Evolutionary conservation across 2,329 filamentous ascomycete species (phyloP).

Genomic region (Colletotrichum australisinense): DNA sequence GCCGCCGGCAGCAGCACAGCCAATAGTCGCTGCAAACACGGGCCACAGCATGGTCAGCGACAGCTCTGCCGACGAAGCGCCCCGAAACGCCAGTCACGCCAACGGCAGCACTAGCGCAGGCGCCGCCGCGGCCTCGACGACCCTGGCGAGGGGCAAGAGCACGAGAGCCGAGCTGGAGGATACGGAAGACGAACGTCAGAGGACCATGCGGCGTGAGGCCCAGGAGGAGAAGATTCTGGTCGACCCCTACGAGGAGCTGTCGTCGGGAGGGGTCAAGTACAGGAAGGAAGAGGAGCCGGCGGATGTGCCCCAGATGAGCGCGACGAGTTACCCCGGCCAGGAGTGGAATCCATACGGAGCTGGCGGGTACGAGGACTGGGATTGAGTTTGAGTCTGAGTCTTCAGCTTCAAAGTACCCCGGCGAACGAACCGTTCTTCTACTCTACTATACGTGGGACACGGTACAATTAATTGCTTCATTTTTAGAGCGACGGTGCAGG

Average conservation of each 20-base stretch:
- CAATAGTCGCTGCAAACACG: constrained; percentile 28
- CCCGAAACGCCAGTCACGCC: constrained; percentile 31
- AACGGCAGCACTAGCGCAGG: constrained; percentile 28
- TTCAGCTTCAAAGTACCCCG: not conserved
- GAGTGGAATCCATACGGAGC: constrained; percentile 72
- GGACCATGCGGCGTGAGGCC: constrained; percentile 54
- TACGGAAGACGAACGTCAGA: constrained; percentile 56
- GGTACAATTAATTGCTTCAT: not conserved
- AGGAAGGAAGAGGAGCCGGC: constrained; percentile 51
- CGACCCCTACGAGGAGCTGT: constrained; percentile 44
- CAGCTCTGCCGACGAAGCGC: constrained; percentile 29
- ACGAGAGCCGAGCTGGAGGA: constrained; percentile 52
- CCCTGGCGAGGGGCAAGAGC: constrained; percentile 32
- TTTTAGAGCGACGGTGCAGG: not conserved
- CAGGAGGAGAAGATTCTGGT: constrained; percentile 67
- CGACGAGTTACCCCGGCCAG: constrained; percentile 76
- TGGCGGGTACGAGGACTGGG: constrained; percentile 33
- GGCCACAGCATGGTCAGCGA: constrained; percentile 32
- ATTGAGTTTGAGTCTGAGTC: not conserved
- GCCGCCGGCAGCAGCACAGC: constrained; percentile 3
- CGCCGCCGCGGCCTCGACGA: not conserved
- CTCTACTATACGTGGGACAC: not conserved
- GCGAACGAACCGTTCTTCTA: not conserved
- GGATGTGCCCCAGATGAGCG: constrained; percentile 69
- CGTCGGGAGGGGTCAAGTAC: constrained; percentile 43